Conservation (phyloP, 805 yeast genomes). For the Ogataea minuta region DNA sequence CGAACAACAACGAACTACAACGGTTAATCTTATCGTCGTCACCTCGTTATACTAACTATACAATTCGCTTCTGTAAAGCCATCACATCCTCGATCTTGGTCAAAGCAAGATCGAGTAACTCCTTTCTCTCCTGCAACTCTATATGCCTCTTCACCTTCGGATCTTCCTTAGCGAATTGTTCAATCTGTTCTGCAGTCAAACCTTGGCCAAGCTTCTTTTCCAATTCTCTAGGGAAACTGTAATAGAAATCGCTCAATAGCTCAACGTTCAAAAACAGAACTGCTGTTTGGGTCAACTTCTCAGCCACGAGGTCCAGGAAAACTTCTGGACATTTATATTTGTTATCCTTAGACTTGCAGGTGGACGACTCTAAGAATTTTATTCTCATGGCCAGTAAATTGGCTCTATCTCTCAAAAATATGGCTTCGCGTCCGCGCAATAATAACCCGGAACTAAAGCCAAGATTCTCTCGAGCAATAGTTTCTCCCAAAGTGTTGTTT, state of each 20-base stretch:
- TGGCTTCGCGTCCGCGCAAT: slow-evolving; percentile 78
- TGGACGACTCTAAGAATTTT: slow-evolving; percentile 68
- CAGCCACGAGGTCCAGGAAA: slow-evolving; percentile 87
- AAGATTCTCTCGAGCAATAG: slow-evolving; percentile 62
- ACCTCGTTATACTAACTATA: slow-evolving; percentile 4
- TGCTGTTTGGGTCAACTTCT: slow-evolving; percentile 89
- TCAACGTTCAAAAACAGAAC: slow-evolving; percentile 92
- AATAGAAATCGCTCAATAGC: slow-evolving; percentile 88
- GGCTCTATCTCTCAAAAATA: slow-evolving; percentile 72
- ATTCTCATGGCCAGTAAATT: slow-evolving; percentile 71
- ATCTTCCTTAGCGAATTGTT: slow-evolving; percentile 89
- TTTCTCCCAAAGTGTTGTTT: slow-evolving; percentile 34
- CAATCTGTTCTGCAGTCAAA: slow-evolving; percentile 74
- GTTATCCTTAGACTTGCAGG: slow-evolving; percentile 74
- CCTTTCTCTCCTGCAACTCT: slow-evolving; percentile 91
- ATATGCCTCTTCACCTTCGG: slow-evolving; percentile 87
- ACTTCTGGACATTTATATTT: slow-evolving; percentile 94
- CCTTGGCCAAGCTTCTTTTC: slow-evolving; percentile 68
- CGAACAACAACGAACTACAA: background rate
- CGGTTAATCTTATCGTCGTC: background rate
- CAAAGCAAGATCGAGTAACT: slow-evolving; percentile 78
- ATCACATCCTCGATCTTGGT: slow-evolving; percentile 81
- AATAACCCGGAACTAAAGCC: slow-evolving; percentile 81
- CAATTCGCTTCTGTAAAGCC: slow-evolving; percentile 51
- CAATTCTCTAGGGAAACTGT: slow-evolving; percentile 91